Base-by-base conservation (phyloP, 2,329 filamentous ascomycete genomes). In the Colletotrichum salicis region DNA sequence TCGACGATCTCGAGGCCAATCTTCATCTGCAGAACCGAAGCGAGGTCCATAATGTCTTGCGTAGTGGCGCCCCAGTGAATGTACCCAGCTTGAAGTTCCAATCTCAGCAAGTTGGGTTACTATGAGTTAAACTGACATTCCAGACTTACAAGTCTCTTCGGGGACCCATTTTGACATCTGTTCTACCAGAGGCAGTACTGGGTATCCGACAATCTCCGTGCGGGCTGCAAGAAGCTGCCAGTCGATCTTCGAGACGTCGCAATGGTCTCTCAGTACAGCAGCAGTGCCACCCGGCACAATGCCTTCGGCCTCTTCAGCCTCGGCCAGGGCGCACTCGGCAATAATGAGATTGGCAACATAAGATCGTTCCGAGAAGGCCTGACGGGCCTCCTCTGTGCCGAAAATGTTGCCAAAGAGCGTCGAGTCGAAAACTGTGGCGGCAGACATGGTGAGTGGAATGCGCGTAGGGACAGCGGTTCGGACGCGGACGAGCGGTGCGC, bases 31-130 rank as follows among this genome's bases (percentile, higher is more conserved):
- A 90, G 75, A 1, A 88, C 79, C 13, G 83, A 85, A 0, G 87
- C 88, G 0, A 85, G 79, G 73, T 89, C 88, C 87, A 89, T 89
- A 70, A 89, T 89, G 74, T 90, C 87, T 73, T 90, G 88, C 0
- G 88, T 90, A 0, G 88, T 89, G 1, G 87, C 87, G 10, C 88
- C 88, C 87, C 87, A 89, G 75, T 89, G 87, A 12, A 89, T 84
- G 74, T 87, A 89, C 1, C 74, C 76, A 5, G 75, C 76, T 68
- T 19, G 24, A 3, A 27, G 33, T 2, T 19, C 6, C 6, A 11
- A 1, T 11, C 33, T 58, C 41, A 61, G 29, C 10, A 35, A 4
- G 1, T 22, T 7, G 15, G 3, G 12, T 5, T 24, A 11, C 7
- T 11, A 24, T 1, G 13, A 24, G 41, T 24, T 10, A 6, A 12